phyloP scores from a whole-genome alignment of 768 basidiomycete genomes.

The Mrakia blollopis region DNA sequence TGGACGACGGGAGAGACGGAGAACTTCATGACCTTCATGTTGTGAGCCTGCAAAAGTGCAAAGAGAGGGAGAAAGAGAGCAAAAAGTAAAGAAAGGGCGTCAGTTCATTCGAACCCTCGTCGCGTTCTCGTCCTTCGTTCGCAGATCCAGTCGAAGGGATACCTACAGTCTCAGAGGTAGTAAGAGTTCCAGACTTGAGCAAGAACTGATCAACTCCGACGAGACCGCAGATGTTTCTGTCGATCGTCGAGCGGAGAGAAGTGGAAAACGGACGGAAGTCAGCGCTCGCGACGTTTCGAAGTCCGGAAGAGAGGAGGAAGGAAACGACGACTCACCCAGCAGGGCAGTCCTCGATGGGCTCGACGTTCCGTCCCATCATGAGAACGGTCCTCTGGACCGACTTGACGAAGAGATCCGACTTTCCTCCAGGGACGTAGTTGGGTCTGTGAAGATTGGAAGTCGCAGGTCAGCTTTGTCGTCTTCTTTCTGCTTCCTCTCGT shows the following conservation, averaged over 20 bases:
- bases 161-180: conserved; percentile 73
- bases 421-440: conserved; percentile 97
- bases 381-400: conserved; percentile 96
- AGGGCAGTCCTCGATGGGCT: conserved; percentile 98
- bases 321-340: conserved; percentile 50
- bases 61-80: too few species aligned
- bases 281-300: too few species aligned
- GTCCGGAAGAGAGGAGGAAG: background rate
- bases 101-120: too few species aligned
- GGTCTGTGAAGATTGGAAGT: conserved; percentile 47
- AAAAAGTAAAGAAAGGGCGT: background rate
- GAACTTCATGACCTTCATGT: conserved; percentile 99
- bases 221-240: conserved; percentile 90
- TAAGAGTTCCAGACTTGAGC: conserved; percentile 97
- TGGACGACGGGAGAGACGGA: conserved; percentile 99
- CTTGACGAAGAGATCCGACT: conserved; percentile 96
- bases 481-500: background rate
- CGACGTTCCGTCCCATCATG: conserved; percentile 99
- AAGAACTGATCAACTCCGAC: conserved; percentile 99
- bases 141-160: background rate
- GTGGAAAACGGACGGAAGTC: background rate
- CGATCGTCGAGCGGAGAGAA: background rate
- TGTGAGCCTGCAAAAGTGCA: too few species aligned
- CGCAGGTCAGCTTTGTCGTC: background rate
- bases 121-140: background rate